Conservation (phyloP, 73 alveolate genomes). For the Stentor coeruleus region DNA sequence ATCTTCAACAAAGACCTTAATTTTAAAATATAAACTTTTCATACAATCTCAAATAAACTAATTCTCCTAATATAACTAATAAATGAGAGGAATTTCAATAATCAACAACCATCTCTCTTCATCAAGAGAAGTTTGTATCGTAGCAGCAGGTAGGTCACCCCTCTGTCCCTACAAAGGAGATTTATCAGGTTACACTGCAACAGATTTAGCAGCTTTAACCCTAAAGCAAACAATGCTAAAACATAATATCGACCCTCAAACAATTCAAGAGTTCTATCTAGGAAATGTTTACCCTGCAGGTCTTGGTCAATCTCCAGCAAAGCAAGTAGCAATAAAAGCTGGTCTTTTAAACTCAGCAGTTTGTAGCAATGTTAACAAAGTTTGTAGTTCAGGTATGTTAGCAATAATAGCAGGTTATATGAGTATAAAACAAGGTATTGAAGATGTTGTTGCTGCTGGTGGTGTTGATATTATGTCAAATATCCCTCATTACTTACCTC, state of each 20-base stretch:
- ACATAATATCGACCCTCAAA: neutral
- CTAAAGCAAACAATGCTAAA: constrained; percentile 9
- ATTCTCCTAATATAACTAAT: no score
- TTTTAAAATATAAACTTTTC: no score
- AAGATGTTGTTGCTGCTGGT: constrained; percentile 71
- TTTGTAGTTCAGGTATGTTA: constrained; percentile 81
- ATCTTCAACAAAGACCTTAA: no score
- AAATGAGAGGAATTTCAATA: neutral
- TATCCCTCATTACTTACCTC: constrained; percentile 67
- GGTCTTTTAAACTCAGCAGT: neutral
- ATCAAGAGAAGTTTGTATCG: constrained; percentile 6
- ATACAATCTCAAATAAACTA: no score
- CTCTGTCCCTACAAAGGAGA: neutral
- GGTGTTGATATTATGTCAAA: constrained; percentile 84
- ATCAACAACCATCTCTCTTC: constrained; percentile 22
- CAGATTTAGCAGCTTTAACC: constrained; percentile 24
- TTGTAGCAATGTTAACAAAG: constrained; percentile 28
- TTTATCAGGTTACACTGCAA: constrained; percentile 18
- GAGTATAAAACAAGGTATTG: constrained; percentile 69
- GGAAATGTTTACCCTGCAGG: constrained; percentile 27
- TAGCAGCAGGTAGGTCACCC: constrained; percentile 20
- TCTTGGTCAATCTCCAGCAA: constrained; percentile 20
- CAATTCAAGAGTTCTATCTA: constrained; percentile 18
- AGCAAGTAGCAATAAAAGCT: constrained; percentile 25
- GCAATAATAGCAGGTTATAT: constrained; percentile 72